Evolutionary conservation across 371 early-diverging fungal genomes (phyloP).

Genomic region (Mucor lusitanicus): DNA sequence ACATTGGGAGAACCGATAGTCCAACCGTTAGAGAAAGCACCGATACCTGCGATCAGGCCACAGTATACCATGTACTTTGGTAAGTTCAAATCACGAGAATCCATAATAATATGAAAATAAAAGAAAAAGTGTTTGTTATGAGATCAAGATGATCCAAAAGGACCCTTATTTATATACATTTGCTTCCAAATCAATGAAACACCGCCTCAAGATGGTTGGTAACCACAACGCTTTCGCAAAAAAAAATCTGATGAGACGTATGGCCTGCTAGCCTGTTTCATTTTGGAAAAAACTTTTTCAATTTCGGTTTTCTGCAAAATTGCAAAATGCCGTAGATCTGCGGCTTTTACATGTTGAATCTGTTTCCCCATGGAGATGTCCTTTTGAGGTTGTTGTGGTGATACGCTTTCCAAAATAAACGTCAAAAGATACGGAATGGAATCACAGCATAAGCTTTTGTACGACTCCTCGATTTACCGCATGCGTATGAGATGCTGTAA

Average conservation of each 20-base stretch:
- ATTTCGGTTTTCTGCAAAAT: not conserved
- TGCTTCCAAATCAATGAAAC: not conserved
- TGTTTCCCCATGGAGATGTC: not conserved
- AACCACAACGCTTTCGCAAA: not conserved
- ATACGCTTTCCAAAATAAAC: not conserved
- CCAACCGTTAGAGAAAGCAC: constrained; percentile 46
- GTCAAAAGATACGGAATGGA: not conserved
- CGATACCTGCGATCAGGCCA: constrained; percentile 37
- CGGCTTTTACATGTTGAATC: not conserved
- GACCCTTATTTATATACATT: constrained; percentile 2
- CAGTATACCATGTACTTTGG: constrained; percentile 49
- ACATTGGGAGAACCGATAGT: constrained; percentile 53
- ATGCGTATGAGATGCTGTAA: not conserved
- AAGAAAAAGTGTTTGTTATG: not conserved
- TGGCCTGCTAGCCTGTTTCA: not conserved
- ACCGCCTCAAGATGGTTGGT: not conserved
- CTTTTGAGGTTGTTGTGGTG: not conserved
- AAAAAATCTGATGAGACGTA: not conserved
- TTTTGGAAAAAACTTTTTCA: not conserved
- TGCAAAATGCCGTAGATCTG: not conserved
- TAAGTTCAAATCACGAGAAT: constrained; percentile 40
- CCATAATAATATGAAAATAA: constrained; percentile 27
- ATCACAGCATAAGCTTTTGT: constrained; percentile 5
- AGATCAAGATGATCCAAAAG: not conserved
- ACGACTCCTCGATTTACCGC: not conserved